Conservation (phyloP, 148 eudicot species). For the Rhododendron ferrugineum region DNA sequence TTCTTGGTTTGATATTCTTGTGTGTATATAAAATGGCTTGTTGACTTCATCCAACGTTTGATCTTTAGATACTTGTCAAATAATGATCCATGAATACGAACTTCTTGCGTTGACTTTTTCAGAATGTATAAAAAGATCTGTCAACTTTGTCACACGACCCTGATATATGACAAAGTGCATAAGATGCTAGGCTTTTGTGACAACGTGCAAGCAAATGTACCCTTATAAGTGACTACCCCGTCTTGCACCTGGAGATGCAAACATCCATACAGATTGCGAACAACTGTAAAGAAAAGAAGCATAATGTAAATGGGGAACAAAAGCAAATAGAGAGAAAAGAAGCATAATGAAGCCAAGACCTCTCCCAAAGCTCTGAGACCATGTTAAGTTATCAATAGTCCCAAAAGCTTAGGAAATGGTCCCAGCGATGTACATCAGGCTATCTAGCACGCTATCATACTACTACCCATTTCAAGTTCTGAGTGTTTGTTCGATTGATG, state of each 20-base stretch:
- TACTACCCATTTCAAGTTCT: neutral
- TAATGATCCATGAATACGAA: neutral
- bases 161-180: neutral
- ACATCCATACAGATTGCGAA: neutral
- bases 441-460: neutral
- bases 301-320: no score
- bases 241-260: neutral
- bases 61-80: neutral
- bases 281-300: neutral
- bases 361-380: neutral
- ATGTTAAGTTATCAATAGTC: neutral
- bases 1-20: neutral
- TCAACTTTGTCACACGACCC: neutral
- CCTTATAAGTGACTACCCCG: neutral
- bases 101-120: neutral
- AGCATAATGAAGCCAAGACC: neutral
- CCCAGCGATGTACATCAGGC: neutral
- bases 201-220: neutral
- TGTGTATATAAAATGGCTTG: neutral
- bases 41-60: neutral
- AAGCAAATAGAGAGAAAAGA: no score
- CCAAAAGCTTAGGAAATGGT: neutral
- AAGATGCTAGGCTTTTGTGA: neutral
- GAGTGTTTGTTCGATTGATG: neutral
- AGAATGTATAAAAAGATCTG: neutral